These are phyloP conservation scores for Spirogloea muscicola DNA, from an alignment of 139 green algal species.

Conservation along the genomic window DNA sequence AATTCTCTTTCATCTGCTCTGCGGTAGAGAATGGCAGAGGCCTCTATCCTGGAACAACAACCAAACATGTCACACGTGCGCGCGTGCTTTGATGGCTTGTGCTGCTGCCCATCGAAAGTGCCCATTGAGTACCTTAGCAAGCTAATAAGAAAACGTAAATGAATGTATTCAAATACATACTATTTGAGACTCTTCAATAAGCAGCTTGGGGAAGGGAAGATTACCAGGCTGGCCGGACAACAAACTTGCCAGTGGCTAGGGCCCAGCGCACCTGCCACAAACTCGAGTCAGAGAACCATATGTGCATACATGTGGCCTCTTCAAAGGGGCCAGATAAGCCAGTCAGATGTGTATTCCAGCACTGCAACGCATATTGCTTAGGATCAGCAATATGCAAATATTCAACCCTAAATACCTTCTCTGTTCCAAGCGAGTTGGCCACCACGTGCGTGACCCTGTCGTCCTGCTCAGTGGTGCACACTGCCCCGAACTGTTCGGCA, in stretches of 20 bases:
- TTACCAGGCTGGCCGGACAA: conserved; percentile 40
- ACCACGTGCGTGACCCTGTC: conserved; percentile 69
- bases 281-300: not conserved
- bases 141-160: too few species aligned
- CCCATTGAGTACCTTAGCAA: too few species aligned
- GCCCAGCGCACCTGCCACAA: conserved; percentile 35
- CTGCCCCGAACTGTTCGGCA: conserved; percentile 67
- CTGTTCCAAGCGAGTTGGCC: conserved; percentile 49
- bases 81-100: too few species aligned
- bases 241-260: conserved; percentile 19
- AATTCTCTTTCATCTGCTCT: too few species aligned
- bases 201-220: too few species aligned
- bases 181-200: too few species aligned
- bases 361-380: not conserved
- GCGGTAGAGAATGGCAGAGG: too few species aligned
- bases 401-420: conserved; percentile 40
- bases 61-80: too few species aligned
- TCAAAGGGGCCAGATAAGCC: not conserved
- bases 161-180: too few species aligned
- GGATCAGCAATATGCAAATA: not conserved
- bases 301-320: not conserved
- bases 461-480: conserved; percentile 35
- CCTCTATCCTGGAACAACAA: too few species aligned
- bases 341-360: not conserved
- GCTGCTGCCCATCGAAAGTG: too few species aligned